Conservation (phyloP, 192 early-diverging fungal species). For the Umbelopsis isabellina region DNA sequence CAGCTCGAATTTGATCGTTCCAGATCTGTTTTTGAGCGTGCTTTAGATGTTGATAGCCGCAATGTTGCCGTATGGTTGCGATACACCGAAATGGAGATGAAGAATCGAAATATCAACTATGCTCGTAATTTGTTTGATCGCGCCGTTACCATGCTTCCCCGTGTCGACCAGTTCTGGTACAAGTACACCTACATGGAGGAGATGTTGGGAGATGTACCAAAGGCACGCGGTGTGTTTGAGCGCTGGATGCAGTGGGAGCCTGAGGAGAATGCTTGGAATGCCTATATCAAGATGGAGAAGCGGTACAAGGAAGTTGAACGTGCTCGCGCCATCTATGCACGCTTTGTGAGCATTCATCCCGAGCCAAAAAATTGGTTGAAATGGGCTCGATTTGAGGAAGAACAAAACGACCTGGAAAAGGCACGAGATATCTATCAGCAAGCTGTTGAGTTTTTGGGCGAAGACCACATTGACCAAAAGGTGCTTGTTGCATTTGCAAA, state of each 20-base stretch:
- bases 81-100: constrained; percentile 99
- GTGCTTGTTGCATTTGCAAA: constrained; percentile 96
- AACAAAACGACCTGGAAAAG: constrained; percentile 69
- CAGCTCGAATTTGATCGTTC: constrained; percentile 87
- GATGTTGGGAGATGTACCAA: constrained; percentile 85
- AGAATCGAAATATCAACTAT: constrained; percentile 89
- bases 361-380: constrained; percentile 95
- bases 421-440: constrained; percentile 87
- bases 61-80: constrained; percentile 88
- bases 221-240: constrained; percentile 92
- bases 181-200: constrained; percentile 99
- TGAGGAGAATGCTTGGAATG: constrained; percentile 87
- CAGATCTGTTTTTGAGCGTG: constrained; percentile 89
- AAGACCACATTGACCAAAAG: constrained; percentile 91
- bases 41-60: constrained; percentile 86
- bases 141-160: constrained; percentile 85
- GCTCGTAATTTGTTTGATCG: constrained; percentile 96
- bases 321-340: constrained; percentile 78
- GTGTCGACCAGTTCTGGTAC: constrained; percentile 87
- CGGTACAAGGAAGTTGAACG: constrained; percentile 85
- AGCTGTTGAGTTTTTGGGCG: constrained; percentile 86
- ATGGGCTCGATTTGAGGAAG: constrained; percentile 96
- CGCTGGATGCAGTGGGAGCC: constrained; percentile 99
- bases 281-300: constrained; percentile 93
- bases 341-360: constrained; percentile 89